These are phyloP conservation scores for Hypoxylon rickii DNA, from an alignment of 495 filamentous ascomycete genomes.

Conservation along the genomic window DNA sequence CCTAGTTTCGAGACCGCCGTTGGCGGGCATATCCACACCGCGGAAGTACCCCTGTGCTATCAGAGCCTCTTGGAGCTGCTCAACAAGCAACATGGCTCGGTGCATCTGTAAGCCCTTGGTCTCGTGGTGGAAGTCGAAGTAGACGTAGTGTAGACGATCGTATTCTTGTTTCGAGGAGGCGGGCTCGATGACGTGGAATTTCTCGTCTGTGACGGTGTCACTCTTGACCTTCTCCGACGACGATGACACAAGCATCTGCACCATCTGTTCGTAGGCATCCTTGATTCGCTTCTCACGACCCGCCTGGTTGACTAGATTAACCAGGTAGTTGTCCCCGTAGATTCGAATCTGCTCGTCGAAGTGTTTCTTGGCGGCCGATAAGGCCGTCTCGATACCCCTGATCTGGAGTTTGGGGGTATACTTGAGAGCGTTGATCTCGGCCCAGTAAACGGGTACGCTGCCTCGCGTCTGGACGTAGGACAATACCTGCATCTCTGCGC, in stretches of 20 bases:
- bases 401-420: constrained; percentile 90
- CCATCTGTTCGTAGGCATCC: constrained; percentile 86
- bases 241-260: constrained; percentile 71
- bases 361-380: constrained; percentile 77
- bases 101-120: constrained; percentile 95
- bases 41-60: constrained; percentile 87
- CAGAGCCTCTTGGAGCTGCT: constrained; percentile 74
- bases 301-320: constrained; percentile 95
- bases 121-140: constrained; percentile 98
- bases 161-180: constrained; percentile 59
- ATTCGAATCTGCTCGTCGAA: constrained; percentile 89
- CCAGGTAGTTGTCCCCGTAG: constrained; percentile 94
- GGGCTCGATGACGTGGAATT: constrained; percentile 77
- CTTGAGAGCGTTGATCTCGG: constrained; percentile 86
- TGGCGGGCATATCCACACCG: constrained; percentile 78
- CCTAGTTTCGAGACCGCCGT: constrained; percentile 77
- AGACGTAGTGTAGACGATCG: constrained; percentile 89
- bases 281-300: constrained; percentile 88
- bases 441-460: constrained; percentile 93
- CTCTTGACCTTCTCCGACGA: constrained; percentile 65
- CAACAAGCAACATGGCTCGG: constrained; percentile 81
- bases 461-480: constrained; percentile 96
- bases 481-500: constrained; percentile 81
- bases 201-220: constrained; percentile 68
- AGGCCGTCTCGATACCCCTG: constrained; percentile 79